Percentiles rank a stretch among this genome's conserved stretches.
These are phyloP conservation scores for Suhomyces pyralidae DNA, from an alignment of 805 yeast genomes.

Conservation along the genomic window DNA sequence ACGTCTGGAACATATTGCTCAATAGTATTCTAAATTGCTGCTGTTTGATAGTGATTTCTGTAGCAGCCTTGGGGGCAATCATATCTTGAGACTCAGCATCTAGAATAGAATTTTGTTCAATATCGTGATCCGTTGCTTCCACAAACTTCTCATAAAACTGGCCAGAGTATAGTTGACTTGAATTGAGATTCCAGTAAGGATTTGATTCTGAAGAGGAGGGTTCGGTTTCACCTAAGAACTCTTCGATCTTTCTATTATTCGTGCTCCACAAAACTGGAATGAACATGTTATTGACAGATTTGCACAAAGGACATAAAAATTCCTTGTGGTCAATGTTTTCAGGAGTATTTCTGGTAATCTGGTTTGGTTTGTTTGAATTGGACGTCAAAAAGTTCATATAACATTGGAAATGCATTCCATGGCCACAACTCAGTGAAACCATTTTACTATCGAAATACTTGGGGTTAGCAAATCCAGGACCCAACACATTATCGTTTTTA, in stretches of 20 bases:
- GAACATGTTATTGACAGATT: conserved; percentile 78
- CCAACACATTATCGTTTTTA: conserved; percentile 46
- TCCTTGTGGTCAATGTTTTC: conserved; percentile 70
- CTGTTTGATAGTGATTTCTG: conserved; percentile 14
- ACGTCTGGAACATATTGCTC: conserved; percentile 33
- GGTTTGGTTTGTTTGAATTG: conserved; percentile 56
- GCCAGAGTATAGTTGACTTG: conserved; percentile 13
- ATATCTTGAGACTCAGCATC: conserved; percentile 27
- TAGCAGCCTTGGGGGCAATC: conserved; percentile 18
- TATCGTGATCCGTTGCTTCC: conserved; percentile 17
- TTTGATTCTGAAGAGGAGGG: not conserved
- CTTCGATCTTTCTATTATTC: conserved; percentile 36
- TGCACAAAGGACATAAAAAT: conserved; percentile 87
- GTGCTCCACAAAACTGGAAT: conserved; percentile 67
- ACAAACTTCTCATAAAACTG: conserved; percentile 27
- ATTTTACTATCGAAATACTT: conserved; percentile 40
- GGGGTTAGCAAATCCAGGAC: conserved; percentile 65
- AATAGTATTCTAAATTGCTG: conserved; percentile 27
- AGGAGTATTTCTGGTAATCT: conserved; percentile 79
- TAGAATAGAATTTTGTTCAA: conserved; percentile 22
- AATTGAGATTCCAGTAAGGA: conserved; percentile 15
- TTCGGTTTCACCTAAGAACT: conserved; percentile 13
- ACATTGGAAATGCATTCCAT: conserved; percentile 86
- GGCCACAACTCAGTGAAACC: conserved; percentile 81
- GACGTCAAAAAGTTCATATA: conserved; percentile 60